Percentiles rank a stretch among this genome's conserved stretches.
Conservation (phyloP, 2,329 filamentous ascomycete genomes). For the Hypoxylon sp. region DNA sequence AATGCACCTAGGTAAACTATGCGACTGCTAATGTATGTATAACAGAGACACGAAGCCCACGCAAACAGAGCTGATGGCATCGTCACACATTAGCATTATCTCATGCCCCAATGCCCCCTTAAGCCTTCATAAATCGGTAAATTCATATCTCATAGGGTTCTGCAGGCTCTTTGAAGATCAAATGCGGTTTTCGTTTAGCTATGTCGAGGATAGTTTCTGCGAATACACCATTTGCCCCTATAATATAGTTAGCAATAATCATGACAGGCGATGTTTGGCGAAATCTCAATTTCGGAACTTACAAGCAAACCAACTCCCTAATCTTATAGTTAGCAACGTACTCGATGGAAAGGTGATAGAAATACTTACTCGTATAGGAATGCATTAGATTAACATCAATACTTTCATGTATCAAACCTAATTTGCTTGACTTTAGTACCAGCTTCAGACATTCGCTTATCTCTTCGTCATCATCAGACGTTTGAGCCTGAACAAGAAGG, state of each 20-base stretch:
- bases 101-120: neutral
- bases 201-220: constrained; percentile 91
- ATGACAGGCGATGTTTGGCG: too few species aligned
- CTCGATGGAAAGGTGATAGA: constrained; percentile 21
- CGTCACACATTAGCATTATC: neutral
- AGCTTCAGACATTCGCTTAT: constrained; percentile 76
- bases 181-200: constrained; percentile 84
- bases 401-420: constrained; percentile 91
- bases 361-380: constrained; percentile 75
- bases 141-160: constrained; percentile 63
- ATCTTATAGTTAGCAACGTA: constrained; percentile 23
- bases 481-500: constrained; percentile 89
- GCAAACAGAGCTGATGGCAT: constrained; percentile 11
- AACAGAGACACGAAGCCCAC: too few species aligned
- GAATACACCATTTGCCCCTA: constrained; percentile 93
- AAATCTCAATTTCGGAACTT: constrained; percentile 40
- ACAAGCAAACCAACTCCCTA: constrained; percentile 89
- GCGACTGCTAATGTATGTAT: too few species aligned
- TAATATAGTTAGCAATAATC: constrained; percentile 10
- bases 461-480: constrained; percentile 82
- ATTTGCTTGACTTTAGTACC: constrained; percentile 77
- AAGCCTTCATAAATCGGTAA: neutral
- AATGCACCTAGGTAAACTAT: constrained; percentile 19
- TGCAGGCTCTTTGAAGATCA: constrained; percentile 77
- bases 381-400: constrained; percentile 75